Evolutionary conservation across 2,329 filamentous ascomycete genomes (phyloP).

Genomic region (Thermoascus crustaceus): DNA sequence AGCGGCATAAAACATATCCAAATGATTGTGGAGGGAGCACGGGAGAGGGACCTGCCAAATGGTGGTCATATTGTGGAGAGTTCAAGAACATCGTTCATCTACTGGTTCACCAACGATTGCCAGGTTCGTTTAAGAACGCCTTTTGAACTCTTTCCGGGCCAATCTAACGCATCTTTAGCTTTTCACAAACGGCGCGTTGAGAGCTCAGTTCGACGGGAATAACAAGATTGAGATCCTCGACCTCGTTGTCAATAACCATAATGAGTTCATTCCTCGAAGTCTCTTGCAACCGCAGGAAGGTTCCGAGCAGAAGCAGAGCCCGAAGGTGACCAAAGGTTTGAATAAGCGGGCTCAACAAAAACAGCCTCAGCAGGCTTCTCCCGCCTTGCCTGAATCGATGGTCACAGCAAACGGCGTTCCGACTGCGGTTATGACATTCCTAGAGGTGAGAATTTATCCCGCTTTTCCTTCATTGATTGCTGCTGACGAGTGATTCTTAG

Average conservation of each 20-base stretch:
- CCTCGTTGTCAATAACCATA: slow-evolving; percentile 66
- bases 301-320: slow-evolving; percentile 49
- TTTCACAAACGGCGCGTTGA: slow-evolving; percentile 66
- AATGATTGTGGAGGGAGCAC: slow-evolving; percentile 66
- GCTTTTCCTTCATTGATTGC: slow-evolving; percentile 1
- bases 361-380: slow-evolving; percentile 29
- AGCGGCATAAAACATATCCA: slow-evolving; percentile 82
- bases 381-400: slow-evolving; percentile 38
- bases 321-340: slow-evolving; percentile 50
- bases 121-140: slow-evolving; percentile 54
- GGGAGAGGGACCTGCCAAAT: slow-evolving; percentile 49
- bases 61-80: slow-evolving; percentile 69
- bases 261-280: slow-evolving; percentile 73
- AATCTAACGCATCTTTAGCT: slow-evolving; percentile 43
- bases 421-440: slow-evolving; percentile 48
- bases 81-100: slow-evolving; percentile 68
- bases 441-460: slow-evolving; percentile 46
- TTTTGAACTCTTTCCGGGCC: neutral
- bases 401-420: slow-evolving; percentile 48
- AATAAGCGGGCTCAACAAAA: slow-evolving; percentile 45
- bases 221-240: slow-evolving; percentile 81
- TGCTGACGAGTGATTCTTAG: slow-evolving; percentile 31
- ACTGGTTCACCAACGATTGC: slow-evolving; percentile 77
- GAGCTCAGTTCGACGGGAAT: slow-evolving; percentile 68
- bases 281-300: slow-evolving; percentile 43